Conservation (phyloP, 371 early-diverging fungal species). For the Enterocytospora artemiae region DNA sequence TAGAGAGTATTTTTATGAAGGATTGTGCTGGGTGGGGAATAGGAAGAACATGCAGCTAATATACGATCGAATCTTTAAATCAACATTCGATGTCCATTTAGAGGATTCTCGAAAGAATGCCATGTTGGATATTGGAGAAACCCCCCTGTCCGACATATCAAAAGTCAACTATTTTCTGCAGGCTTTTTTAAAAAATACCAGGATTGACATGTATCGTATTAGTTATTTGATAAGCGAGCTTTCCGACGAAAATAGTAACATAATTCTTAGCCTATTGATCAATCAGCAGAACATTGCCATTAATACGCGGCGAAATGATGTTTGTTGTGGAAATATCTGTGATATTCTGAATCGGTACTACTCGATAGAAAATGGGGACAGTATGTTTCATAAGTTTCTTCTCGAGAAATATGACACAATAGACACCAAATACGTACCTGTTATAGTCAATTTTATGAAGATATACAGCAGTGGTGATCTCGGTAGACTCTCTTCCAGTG, state of each 20-base stretch:
- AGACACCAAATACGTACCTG: conserved; percentile 10
- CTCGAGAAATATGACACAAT: background rate
- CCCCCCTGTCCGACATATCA: conserved; percentile 27
- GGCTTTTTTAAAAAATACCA: conserved; percentile 22
- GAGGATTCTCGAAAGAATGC: too few relatives aligned
- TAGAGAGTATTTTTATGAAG: conserved; percentile 46
- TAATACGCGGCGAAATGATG: too few relatives aligned
- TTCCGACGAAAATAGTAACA: conserved; percentile 13
- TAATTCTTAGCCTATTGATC: background rate
- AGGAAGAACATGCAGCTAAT: conserved; percentile 24
- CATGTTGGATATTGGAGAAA: too few relatives aligned
- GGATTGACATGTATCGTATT: background rate
- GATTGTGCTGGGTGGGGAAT: conserved; percentile 22
- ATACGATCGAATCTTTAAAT: conserved; percentile 28
- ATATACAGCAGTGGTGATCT: background rate
- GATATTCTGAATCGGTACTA: conserved; percentile 1
- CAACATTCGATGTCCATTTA: too few relatives aligned
- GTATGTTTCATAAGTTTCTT: conserved; percentile 6
- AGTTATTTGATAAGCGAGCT: background rate
- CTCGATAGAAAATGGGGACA: background rate
- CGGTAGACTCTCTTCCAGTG: background rate
- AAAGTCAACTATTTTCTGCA: conserved; percentile 47
- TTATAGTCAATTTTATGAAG: conserved; percentile 1
- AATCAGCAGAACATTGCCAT: background rate
- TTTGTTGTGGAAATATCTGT: background rate